phyloP scores from a whole-genome alignment of 2,329 filamentous ascomycete genomes.

The Talaromyces islandicus region DNA sequence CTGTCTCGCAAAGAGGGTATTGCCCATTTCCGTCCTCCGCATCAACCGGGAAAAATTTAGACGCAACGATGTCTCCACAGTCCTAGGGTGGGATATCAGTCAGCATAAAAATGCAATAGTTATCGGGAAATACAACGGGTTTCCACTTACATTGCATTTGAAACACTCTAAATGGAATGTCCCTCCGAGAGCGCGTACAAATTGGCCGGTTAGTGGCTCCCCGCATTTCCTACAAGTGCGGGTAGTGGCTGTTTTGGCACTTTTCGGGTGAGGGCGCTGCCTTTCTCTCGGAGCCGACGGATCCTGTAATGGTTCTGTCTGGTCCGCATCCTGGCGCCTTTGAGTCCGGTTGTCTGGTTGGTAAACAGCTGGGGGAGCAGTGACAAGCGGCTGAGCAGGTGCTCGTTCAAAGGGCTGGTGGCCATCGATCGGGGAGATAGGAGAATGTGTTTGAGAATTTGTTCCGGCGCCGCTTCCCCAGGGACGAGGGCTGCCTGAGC shows the following conservation, averaged over 20 bases:
- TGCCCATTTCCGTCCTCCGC: conserved; percentile 76
- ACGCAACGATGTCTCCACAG: conserved; percentile 92
- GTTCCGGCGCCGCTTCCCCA: conserved; percentile 31
- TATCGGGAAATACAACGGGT: background rate
- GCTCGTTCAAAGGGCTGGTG: conserved; percentile 24
- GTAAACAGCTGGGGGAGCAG: conserved; percentile 4
- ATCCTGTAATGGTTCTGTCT: conserved; percentile 24
- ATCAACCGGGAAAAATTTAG: conserved; percentile 97
- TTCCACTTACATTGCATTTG: conserved; percentile 74
- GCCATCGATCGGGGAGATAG: conserved; percentile 34
- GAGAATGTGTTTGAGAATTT: conserved; percentile 32
- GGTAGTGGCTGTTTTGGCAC: no score
- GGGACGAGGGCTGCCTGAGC: conserved; percentile 24
- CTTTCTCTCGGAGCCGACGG: conserved; percentile 28
- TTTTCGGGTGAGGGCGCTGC: conserved; percentile 31
- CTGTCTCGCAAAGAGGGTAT: conserved; percentile 94
- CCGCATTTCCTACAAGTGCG: conserved; percentile 79
- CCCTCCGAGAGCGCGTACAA: conserved; percentile 85
- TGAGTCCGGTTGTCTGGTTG: conserved; percentile 21
- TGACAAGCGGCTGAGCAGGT: conserved; percentile 1
- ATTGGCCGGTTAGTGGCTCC: conserved; percentile 84
- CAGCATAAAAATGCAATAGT: conserved; percentile 15
- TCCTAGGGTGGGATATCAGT: conserved; percentile 54
- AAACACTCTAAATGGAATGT: conserved; percentile 98
- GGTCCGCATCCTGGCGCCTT: conserved; percentile 28